Evolutionary conservation across 2,329 filamentous ascomycete genomes (phyloP).

Genomic region (Mycogone perniciosa): DNA sequence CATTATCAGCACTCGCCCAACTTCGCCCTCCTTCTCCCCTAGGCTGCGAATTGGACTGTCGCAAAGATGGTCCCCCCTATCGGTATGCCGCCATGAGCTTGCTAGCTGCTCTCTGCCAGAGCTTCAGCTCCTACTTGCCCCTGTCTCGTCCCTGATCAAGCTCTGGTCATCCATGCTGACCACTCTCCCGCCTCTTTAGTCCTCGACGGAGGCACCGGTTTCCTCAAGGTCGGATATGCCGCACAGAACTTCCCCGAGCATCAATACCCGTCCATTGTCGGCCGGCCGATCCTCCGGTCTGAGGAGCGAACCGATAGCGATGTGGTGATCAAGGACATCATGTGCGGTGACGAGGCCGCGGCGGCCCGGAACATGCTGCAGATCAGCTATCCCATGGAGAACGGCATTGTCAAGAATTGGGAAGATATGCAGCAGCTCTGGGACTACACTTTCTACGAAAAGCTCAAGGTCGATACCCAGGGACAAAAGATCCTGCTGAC

Average conservation of each 20-base stretch:
- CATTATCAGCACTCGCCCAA: neutral
- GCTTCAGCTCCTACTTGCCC: neutral
- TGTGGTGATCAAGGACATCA: constrained; percentile 88
- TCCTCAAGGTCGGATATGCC: constrained; percentile 99
- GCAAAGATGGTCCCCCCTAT: constrained; percentile 49
- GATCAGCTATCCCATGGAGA: constrained; percentile 99
- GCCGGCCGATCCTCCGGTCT: constrained; percentile 91
- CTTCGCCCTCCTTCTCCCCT: neutral
- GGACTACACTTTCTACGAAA: constrained; percentile 98
- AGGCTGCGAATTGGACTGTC: constrained; percentile 16
- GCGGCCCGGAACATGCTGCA: constrained; percentile 95
- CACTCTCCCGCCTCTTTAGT: constrained; percentile 47
- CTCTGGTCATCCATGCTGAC: constrained; percentile 17
- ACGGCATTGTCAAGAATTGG: constrained; percentile 99
- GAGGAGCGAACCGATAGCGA: constrained; percentile 68
- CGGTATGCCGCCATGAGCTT: constrained; percentile 35
- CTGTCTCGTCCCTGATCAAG: neutral
- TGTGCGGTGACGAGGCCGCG: constrained; percentile 98
- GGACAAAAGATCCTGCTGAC: constrained; percentile 96
- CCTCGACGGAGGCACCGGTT: constrained; percentile 98
- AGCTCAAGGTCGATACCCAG: constrained; percentile 84
- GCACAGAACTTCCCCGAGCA: constrained; percentile 99
- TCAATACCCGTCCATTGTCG: constrained; percentile 97
- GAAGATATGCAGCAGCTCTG: constrained; percentile 99
- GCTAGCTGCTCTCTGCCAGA: constrained; percentile 7